Conservation (phyloP, 2,329 filamentous ascomycete genomes). For the Ascochyta lentis region DNA sequence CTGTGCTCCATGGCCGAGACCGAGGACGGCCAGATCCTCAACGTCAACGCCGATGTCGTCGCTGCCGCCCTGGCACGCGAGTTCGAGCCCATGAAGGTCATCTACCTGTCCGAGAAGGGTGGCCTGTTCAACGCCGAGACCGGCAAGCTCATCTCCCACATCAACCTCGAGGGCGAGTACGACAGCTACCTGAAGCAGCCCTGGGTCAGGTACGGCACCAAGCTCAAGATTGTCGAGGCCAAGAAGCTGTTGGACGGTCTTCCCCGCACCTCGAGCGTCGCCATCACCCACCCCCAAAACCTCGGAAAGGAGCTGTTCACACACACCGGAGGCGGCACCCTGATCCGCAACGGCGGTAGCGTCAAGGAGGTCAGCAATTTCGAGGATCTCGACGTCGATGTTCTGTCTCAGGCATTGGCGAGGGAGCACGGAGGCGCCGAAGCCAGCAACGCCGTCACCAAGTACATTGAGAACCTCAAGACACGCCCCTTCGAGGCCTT, state of each 20-base stretch:
- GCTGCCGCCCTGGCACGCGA: conserved; percentile 90
- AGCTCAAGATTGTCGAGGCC: conserved; percentile 97
- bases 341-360: conserved; percentile 92
- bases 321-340: conserved; percentile 89
- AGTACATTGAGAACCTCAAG: conserved; percentile 81
- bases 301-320: conserved; percentile 97
- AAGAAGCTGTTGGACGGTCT: conserved; percentile 90
- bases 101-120: conserved; percentile 98
- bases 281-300: conserved; percentile 95
- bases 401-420: conserved; percentile 82
- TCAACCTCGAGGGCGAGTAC: conserved; percentile 97
- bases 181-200: conserved; percentile 89
- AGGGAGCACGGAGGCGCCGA: conserved; percentile 83
- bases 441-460: conserved; percentile 81
- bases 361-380: conserved; percentile 76
- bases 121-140: conserved; percentile 92
- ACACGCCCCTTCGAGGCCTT: conserved; percentile 87
- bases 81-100: conserved; percentile 93
- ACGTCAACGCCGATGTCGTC: conserved; percentile 97
- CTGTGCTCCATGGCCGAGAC: conserved; percentile 97
- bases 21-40: conserved; percentile 87
- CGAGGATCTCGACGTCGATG: conserved; percentile 76
- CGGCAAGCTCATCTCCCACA: conserved; percentile 94
- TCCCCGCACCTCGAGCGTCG: conserved; percentile 90
- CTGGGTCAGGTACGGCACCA: conserved; percentile 94